Percentiles rank a stretch among this genome's conserved stretches.
phyloP scores from a whole-genome alignment of 2,329 filamentous ascomycete species.

The Aspergillus pseudoglaucus region DNA sequence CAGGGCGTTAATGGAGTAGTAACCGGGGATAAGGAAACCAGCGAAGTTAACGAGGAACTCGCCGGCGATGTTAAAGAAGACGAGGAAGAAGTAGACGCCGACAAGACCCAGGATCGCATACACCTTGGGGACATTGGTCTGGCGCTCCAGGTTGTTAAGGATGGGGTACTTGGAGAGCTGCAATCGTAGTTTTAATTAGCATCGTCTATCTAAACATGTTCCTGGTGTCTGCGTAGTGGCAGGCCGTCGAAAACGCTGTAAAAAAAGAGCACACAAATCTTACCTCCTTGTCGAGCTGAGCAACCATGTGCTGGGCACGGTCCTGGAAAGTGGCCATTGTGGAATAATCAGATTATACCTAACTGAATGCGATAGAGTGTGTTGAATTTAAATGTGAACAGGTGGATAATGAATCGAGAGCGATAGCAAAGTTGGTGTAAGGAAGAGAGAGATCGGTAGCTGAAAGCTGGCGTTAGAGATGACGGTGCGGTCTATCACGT shows the following conservation, averaged over 20 bases:
- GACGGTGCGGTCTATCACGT: conserved; percentile 16
- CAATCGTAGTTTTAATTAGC: conserved; percentile 2
- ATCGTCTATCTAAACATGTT: conserved; percentile 7
- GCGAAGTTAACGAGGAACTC: conserved; percentile 63
- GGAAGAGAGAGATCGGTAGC: not conserved
- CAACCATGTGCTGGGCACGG: conserved; percentile 57
- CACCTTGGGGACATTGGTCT: conserved; percentile 63
- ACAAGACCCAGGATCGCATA: conserved; percentile 59
- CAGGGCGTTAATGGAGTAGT: conserved; percentile 60
- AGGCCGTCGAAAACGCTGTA: not conserved
- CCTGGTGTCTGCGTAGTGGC: no score
- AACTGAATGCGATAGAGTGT: not conserved
- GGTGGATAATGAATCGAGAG: not conserved
- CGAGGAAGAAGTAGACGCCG: conserved; percentile 62
- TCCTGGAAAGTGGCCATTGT: conserved; percentile 51
- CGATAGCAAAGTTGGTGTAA: not conserved
- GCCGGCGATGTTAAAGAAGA: conserved; percentile 67
- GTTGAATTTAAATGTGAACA: not conserved
- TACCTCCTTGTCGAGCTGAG: conserved; percentile 64
- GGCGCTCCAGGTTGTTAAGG: conserved; percentile 63
- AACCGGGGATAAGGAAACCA: conserved; percentile 59
- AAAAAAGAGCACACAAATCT: conserved; percentile 22
- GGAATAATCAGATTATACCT: not conserved
- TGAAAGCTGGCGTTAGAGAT: conserved; percentile 15
- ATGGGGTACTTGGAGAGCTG: conserved; percentile 62